Percentiles rank a stretch among this genome's conserved stretches.
Conservation (phyloP, 2,329 filamentous ascomycete genomes). For the Didymella sp. region DNA sequence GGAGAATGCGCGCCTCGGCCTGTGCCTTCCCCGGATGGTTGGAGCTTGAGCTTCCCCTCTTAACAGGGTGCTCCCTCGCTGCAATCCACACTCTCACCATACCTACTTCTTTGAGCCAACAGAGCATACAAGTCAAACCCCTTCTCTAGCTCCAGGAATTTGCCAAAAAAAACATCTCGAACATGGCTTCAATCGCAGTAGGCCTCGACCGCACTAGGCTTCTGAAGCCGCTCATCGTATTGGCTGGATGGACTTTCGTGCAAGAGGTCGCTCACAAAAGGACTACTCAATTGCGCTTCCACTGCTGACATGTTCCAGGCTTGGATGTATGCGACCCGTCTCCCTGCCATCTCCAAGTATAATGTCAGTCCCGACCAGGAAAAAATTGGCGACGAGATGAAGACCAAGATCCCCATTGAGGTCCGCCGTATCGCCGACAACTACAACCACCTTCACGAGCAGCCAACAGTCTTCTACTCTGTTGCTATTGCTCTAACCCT, state of each 20-base stretch:
- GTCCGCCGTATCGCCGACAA: constrained; percentile 19
- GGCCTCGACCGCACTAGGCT: constrained; percentile 21
- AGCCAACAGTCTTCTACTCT: constrained; percentile 17
- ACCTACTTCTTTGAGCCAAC: constrained; percentile 6
- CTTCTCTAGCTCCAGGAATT: not conserved
- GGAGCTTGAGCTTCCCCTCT: constrained; percentile 3
- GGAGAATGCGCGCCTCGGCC: constrained; percentile 12
- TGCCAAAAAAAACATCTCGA: not conserved
- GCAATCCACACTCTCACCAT: constrained; percentile 8
- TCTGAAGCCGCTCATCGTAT: constrained; percentile 16
- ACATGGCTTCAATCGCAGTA: constrained; percentile 19
- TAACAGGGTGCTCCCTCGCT: constrained; percentile 10
- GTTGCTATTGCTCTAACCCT: constrained; percentile 14
- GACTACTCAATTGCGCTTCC: not conserved
- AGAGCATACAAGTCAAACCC: not conserved
- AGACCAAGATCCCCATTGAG: constrained; percentile 18
- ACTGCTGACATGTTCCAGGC: not conserved
- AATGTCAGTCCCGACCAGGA: constrained; percentile 9
- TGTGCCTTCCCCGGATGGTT: constrained; percentile 8
- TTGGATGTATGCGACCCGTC: constrained; percentile 20
- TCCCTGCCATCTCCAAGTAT: constrained; percentile 19
- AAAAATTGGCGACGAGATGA: constrained; percentile 10
- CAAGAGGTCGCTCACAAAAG: constrained; percentile 13
- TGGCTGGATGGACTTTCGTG: constrained; percentile 21
- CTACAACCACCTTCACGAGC: constrained; percentile 18